Conservation (phyloP, 495 filamentous ascomycete species). For the Penicillium lagena region DNA sequence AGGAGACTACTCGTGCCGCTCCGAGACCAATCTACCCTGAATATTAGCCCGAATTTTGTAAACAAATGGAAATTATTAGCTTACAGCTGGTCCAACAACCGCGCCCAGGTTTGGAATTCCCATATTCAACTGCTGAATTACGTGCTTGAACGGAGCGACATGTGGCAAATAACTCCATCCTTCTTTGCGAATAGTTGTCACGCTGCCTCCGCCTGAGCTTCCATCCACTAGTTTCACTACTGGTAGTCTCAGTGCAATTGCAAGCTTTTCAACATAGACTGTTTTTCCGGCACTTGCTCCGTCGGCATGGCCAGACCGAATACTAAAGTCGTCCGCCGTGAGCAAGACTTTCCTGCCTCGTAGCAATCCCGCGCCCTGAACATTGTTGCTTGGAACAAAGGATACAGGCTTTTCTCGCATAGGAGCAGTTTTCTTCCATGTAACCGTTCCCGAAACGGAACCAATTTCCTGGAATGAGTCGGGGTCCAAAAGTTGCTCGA, state of each 20-base stretch:
- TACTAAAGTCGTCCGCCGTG: conserved; percentile 59
- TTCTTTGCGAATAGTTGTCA: conserved; percentile 48
- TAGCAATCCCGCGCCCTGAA: conserved; percentile 43
- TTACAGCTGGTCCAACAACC: conserved; percentile 51
- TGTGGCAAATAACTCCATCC: conserved; percentile 54
- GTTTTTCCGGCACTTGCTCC: conserved; percentile 52
- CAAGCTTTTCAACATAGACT: conserved; percentile 51
- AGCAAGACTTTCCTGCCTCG: conserved; percentile 48
- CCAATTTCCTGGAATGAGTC: conserved; percentile 52
- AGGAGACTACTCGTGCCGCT: conserved; percentile 51
- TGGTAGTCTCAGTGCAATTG: conserved; percentile 44
- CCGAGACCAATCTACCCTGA: conserved; percentile 50
- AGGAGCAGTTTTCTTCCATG: conserved; percentile 44
- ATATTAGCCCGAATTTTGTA: background rate
- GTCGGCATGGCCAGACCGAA: conserved; percentile 57
- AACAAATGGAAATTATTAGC: conserved; percentile 1
- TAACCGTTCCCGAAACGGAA: conserved; percentile 51
- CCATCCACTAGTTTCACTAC: conserved; percentile 60
- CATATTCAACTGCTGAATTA: conserved; percentile 51
- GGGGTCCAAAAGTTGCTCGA: conserved; percentile 48
- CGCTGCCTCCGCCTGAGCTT: conserved; percentile 54
- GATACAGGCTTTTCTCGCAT: conserved; percentile 43
- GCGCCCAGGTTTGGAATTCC: conserved; percentile 59
- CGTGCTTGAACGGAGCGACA: conserved; percentile 41
- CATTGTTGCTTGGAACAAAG: conserved; percentile 50